Percentiles rank a stretch among this genome's conserved stretches.
These are phyloP conservation scores for Talaromyces piceae DNA, from an alignment of 2,329 filamentous ascomycete species.

Conservation along the genomic window DNA sequence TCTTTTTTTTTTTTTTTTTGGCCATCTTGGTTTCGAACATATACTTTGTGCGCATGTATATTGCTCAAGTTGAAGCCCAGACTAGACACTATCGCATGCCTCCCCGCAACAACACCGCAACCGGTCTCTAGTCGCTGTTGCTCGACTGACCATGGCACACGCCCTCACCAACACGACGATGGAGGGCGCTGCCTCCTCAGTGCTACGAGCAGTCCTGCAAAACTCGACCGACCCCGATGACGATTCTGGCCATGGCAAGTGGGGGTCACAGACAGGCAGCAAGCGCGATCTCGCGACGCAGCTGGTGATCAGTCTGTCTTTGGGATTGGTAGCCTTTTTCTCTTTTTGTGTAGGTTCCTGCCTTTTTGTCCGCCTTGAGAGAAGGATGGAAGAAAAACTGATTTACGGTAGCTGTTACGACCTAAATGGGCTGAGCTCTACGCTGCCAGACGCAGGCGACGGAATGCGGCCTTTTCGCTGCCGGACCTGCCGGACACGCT, in stretches of 20 bases:
- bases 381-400: too few relatives aligned
- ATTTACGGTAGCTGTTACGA: constrained; percentile 62
- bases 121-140: background rate
- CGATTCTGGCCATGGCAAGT: constrained; percentile 12
- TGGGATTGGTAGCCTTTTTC: constrained; percentile 39
- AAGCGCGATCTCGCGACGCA: constrained; percentile 38
- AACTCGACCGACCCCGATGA: background rate
- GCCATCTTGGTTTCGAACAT: too few relatives aligned
- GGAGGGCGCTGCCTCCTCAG: background rate
- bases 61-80: background rate
- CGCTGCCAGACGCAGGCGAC: constrained; percentile 74
- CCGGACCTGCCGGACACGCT: constrained; percentile 76
- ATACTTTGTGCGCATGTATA: background rate
- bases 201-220: background rate
- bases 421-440: constrained; percentile 90
- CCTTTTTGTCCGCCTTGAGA: background rate
- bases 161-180: background rate
- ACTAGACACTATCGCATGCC: background rate
- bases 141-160: background rate
- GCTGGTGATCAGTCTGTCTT: constrained; percentile 34
- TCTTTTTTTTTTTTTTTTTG: too few relatives aligned
- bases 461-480: constrained; percentile 56
- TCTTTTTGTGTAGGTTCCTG: constrained; percentile 37
- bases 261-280: constrained; percentile 23
- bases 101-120: background rate